Evolutionary conservation across 371 early-diverging fungal genomes (phyloP).

Genomic region (Mucor saturninus): DNA sequence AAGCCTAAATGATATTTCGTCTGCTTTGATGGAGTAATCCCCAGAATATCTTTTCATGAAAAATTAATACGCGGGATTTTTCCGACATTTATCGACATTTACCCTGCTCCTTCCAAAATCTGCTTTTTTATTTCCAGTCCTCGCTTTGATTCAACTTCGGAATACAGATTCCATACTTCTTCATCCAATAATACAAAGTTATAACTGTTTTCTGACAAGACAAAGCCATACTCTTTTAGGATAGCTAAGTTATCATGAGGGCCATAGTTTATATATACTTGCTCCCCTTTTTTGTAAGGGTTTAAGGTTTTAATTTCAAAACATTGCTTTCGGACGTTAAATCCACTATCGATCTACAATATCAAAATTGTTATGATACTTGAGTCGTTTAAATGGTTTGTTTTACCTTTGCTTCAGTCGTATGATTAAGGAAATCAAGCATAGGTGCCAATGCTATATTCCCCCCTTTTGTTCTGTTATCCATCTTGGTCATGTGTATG

Average conservation of each 20-base stretch:
- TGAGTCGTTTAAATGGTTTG: not conserved
- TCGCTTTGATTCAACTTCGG: conserved; percentile 43
- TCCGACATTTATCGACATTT: conserved; percentile 14
- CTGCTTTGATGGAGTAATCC: conserved; percentile 58
- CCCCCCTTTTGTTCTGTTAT: conserved; percentile 42
- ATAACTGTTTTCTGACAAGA: conserved; percentile 52
- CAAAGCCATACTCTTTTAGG: conserved; percentile 66
- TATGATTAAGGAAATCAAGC: conserved; percentile 69
- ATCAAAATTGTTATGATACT: not conserved
- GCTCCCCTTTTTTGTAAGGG: conserved; percentile 60
- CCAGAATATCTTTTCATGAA: conserved; percentile 10
- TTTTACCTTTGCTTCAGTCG: conserved; percentile 56
- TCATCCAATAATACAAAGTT: conserved; percentile 58
- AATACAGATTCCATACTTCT: conserved; percentile 47
- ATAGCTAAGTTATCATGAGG: conserved; percentile 66
- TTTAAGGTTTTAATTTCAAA: conserved; percentile 63
- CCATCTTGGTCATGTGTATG: conserved; percentile 57
- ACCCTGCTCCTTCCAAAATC: conserved; percentile 57
- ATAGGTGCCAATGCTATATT: conserved; percentile 66
- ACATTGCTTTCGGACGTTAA: conserved; percentile 52
- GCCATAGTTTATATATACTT: conserved; percentile 65
- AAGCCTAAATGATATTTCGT: conserved; percentile 59
- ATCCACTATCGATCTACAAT: conserved; percentile 57
- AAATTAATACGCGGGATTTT: not conserved
- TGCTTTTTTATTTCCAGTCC: conserved; percentile 48